Evolutionary conservation across 2,329 filamentous ascomycete genomes (phyloP).

Genomic region (Ascochyta rabiei): DNA sequence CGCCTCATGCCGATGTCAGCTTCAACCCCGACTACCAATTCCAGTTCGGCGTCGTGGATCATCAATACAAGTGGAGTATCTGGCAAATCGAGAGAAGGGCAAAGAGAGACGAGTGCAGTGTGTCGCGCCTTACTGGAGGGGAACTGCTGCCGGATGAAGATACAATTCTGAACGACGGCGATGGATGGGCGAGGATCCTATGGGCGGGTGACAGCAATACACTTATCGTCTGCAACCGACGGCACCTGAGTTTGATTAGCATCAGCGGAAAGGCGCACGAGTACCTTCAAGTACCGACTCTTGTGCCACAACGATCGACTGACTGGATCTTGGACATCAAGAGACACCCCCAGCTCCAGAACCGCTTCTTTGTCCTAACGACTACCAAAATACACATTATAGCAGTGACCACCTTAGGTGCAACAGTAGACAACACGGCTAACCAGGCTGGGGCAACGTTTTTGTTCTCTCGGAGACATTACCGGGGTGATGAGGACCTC

Average conservation of each 20-base stretch:
- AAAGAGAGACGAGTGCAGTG: constrained; percentile 39
- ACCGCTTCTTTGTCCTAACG: constrained; percentile 66
- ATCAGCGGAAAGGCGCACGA: constrained; percentile 32
- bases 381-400: constrained; percentile 58
- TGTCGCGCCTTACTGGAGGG: constrained; percentile 42
- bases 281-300: constrained; percentile 29
- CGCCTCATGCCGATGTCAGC: constrained; percentile 65
- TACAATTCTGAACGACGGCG: constrained; percentile 25
- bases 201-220: constrained; percentile 57
- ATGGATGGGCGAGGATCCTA: constrained; percentile 58
- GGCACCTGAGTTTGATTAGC: constrained; percentile 43
- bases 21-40: constrained; percentile 68
- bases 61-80: constrained; percentile 69
- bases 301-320: constrained; percentile 33
- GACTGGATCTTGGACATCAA: constrained; percentile 65
- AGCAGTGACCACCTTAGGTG: constrained; percentile 46
- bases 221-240: constrained; percentile 60
- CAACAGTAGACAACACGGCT: constrained; percentile 22
- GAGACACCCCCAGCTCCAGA: constrained; percentile 53
- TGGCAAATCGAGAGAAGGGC: constrained; percentile 61
- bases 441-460: constrained; percentile 42
- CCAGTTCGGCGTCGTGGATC: constrained; percentile 70
- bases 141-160: constrained; percentile 11
- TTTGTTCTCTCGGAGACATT: constrained; percentile 60
- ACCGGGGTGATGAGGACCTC: constrained; percentile 59